These are phyloP conservation scores for Acrasis kona DNA, from an alignment of 78 protist genomes.

Conservation along the genomic window DNA sequence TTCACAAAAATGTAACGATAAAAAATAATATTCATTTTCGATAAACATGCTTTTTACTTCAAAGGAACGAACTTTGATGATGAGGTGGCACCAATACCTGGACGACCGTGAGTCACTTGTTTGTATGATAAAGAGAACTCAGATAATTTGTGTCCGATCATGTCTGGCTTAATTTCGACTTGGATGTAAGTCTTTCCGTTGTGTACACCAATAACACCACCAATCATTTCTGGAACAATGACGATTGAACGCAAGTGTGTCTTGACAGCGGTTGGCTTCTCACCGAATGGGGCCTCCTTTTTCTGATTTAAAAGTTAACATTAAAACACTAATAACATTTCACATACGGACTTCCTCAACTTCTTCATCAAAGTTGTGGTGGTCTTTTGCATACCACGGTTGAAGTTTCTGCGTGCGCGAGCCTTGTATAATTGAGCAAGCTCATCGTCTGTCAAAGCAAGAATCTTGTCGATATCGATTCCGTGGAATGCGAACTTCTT, in stretches of 20 bases:
- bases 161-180: conserved; percentile 98
- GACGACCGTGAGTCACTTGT: conserved; percentile 97
- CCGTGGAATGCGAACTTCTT: conserved; percentile 96
- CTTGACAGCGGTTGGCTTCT: conserved; percentile 94
- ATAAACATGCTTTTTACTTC: no score
- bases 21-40: no score
- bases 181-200: conserved; percentile 95
- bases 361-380: conserved; percentile 70
- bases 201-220: conserved; percentile 96
- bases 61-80: conserved; percentile 93
- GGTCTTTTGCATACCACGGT: conserved; percentile 80
- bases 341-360: conserved; percentile 77
- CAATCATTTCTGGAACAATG: conserved; percentile 99
- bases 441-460: conserved; percentile 71
- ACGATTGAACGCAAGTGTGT: conserved; percentile 98
- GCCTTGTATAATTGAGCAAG: conserved; percentile 70
- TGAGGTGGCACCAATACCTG: conserved; percentile 98
- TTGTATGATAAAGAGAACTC: conserved; percentile 99
- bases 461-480: conserved; percentile 86
- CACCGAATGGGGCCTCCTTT: conserved; percentile 48
- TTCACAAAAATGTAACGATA: no score
- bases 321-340: neutral
- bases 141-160: conserved; percentile 98
- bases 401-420: conserved; percentile 90
- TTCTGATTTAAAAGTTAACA: conserved; percentile 14